These are phyloP conservation scores for Syzygium aromaticum DNA, from an alignment of 345 rosid genomes.

Conservation along the genomic window DNA sequence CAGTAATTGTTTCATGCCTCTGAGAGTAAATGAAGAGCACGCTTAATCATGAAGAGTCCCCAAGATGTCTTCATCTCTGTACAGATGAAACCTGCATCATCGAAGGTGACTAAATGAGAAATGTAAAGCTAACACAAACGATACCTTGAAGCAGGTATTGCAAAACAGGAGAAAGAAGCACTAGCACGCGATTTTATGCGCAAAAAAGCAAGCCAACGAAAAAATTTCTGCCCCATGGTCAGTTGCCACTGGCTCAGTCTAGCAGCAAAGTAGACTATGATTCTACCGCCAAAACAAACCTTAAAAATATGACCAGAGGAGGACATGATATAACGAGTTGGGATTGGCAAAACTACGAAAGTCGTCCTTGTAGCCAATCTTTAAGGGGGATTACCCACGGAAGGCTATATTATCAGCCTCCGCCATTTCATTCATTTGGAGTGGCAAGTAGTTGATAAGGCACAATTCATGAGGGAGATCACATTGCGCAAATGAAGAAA, in stretches of 20 bases:
- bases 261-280: background rate
- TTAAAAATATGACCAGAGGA: background rate
- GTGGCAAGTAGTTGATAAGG: background rate
- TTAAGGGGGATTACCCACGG: background rate
- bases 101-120: background rate
- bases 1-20: background rate
- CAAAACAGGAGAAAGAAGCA: background rate
- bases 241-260: background rate
- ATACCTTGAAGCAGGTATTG: background rate
- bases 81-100: conserved; percentile 36
- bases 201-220: background rate
- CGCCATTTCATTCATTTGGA: background rate
- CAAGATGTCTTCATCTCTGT: conserved; percentile 48
- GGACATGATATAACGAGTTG: background rate
- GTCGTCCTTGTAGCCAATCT: background rate
- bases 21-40: background rate
- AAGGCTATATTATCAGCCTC: background rate
- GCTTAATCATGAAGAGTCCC: conserved; percentile 49
- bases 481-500: background rate
- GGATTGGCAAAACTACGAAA: background rate
- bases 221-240: background rate
- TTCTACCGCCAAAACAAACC: background rate
- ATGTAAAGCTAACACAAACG: background rate
- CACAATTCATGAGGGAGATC: background rate
- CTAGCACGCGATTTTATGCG: background rate